Conservation (phyloP, 805 yeast genomes). For the Candida andamanensis region DNA sequence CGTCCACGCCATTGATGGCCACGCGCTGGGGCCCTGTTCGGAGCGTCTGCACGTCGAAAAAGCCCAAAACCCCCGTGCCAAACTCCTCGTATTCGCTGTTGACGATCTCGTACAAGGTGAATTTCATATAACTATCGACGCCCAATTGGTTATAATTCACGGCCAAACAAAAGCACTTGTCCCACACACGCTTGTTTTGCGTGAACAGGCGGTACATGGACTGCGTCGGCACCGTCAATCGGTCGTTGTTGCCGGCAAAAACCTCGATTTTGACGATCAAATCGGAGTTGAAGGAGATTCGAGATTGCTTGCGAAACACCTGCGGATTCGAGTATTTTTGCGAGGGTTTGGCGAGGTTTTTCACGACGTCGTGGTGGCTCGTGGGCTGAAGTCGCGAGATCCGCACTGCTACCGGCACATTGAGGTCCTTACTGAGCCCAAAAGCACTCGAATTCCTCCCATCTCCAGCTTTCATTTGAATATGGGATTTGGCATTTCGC, state of each 20-base stretch:
- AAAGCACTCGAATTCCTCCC: slow-evolving; percentile 27
- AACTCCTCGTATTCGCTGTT: slow-evolving; percentile 49
- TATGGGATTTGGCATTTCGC: no score
- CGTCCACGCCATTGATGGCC: slow-evolving; percentile 12
- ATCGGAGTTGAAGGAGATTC: slow-evolving; percentile 30
- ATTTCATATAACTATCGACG: slow-evolving; percentile 50
- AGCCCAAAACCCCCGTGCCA: slow-evolving; percentile 53
- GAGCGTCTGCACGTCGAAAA: slow-evolving; percentile 53
- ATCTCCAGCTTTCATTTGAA: no score
- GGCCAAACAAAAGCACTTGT: slow-evolving; percentile 70
- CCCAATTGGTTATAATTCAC: slow-evolving; percentile 69
- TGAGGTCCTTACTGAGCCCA: slow-evolving; percentile 36
- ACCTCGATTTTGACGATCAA: slow-evolving; percentile 27
- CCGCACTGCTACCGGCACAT: slow-evolving; percentile 28
- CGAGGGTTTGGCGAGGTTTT: slow-evolving; percentile 20
- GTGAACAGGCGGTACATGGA: slow-evolving; percentile 31
- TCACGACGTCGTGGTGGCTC: slow-evolving; percentile 1
- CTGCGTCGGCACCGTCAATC: slow-evolving; percentile 26
- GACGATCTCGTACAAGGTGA: slow-evolving; percentile 65
- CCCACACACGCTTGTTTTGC: slow-evolving; percentile 50
- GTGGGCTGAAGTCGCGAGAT: slow-evolving; percentile 25
- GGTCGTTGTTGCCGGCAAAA: slow-evolving; percentile 24
- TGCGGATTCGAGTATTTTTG: slow-evolving; percentile 30
- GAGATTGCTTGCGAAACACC: slow-evolving; percentile 29
- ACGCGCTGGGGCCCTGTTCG: slow-evolving; percentile 66